Evolutionary conservation across 306 rosid species (phyloP), one percentile per base, ranked within the genome.

Genomic region (Prunus kanzakura): DNA sequence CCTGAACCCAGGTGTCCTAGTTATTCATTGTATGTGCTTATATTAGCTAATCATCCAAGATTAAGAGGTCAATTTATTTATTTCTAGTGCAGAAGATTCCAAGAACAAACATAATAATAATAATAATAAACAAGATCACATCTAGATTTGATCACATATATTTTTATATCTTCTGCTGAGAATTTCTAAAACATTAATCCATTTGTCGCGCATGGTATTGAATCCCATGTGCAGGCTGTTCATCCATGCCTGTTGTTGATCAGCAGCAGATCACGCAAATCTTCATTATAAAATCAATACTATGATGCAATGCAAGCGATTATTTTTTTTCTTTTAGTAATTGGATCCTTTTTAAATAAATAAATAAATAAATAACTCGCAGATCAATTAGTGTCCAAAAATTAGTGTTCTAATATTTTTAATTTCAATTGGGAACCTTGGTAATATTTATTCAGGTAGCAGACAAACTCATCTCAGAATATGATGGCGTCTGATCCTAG

Each of bases 401-500:
- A 32, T 35, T 35, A 35, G 43, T 35, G 43, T 6, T 35, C 8
- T 35, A 35, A 35, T 35, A 32, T 55, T 55, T 54, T 9, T 3
- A 55, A 55, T 55, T 20, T 38, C 9, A 55, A 55, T 55, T 38
- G 43, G 43, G 43, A 38, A 38, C 43, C 43, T 38, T 55, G 2
- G n/a, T 55, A n/a, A 23, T 20, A 55, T n/a, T 38, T 55, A n/a
- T 55, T 52, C 61, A n/a, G 27, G 61, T 55, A 55, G 2, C 61
- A 11, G 43, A 38, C 43, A 68, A 47, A 68, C 73, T 25, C n/a
- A 55, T 14, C 47, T 32, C 8, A 18, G 29, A 6, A 8, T 19
- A 25, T 41, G 27, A 22, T 57, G 25, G 55, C 67, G 67, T 43
- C 76, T 47, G 76, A 72, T 72, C 67, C 25, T 14, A 72, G 67